Percentiles rank a stretch among this genome's conserved stretches.
These are phyloP conservation scores for Plasmodiophora brassicae DNA, from an alignment of 208 protist species.

Conservation along the genomic window DNA sequence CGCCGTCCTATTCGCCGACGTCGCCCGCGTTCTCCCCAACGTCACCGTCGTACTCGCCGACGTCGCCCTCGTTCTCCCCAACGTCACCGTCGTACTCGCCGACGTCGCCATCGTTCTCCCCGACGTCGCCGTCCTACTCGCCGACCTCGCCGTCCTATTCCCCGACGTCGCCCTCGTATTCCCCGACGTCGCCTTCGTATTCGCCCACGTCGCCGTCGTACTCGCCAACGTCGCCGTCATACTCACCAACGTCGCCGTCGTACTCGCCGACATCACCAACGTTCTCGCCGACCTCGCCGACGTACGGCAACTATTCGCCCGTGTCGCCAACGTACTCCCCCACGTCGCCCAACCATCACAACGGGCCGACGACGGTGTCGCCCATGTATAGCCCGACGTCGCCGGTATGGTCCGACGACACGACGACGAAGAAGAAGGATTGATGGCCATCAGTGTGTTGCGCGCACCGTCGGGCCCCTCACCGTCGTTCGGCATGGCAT, in stretches of 20 bases:
- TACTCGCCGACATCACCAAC: conserved; percentile 67
- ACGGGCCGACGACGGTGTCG: conserved; percentile 62
- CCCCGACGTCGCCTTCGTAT: conserved; percentile 55
- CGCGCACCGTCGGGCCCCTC: too few relatives aligned
- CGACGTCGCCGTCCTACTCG: conserved; percentile 54
- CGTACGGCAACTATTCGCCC: conserved; percentile 53
- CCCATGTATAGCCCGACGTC: conserved; percentile 60
- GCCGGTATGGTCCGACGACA: conserved; percentile 58
- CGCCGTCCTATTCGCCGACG: conserved; percentile 48
- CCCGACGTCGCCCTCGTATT: conserved; percentile 53
- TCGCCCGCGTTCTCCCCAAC: conserved; percentile 48
- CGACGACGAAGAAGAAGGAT: too few relatives aligned
- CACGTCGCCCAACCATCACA: conserved; percentile 63
- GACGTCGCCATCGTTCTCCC: conserved; percentile 64
- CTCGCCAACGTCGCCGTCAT: conserved; percentile 60
- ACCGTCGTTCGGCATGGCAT: too few relatives aligned
- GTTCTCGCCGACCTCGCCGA: conserved; percentile 66
- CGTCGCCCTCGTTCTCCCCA: conserved; percentile 57
- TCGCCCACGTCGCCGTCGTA: conserved; percentile 61
- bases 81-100: conserved; percentile 58
- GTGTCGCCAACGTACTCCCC: conserved; percentile 59
- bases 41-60: conserved; percentile 55
- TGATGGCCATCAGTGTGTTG: too few relatives aligned
- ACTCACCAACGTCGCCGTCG: conserved; percentile 63
- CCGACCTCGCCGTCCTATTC: conserved; percentile 58